Base-by-base conservation (phyloP, 768 basidiomycete genomes). In the Termitomyces sp. region DNA sequence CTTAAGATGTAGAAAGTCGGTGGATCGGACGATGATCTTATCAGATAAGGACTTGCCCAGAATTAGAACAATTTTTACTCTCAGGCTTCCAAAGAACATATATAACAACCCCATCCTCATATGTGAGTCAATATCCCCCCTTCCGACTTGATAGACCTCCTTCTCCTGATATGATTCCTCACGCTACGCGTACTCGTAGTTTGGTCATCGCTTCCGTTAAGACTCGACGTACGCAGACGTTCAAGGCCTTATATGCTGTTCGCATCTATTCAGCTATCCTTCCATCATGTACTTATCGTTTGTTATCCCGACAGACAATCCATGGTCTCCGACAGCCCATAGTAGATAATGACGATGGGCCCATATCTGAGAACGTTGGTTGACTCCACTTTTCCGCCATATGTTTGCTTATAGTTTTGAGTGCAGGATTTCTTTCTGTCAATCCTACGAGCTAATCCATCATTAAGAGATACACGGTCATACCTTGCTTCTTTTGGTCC, bases 351-450 rank as follows among this genome's bases (percentile, higher is more conserved):
- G 76, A 80, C 25, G 77, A 78, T 16, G 40, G 63, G 10, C 71
- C 73, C 2, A 66, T 75, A 5, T 70, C 82, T 27, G 81, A 83
- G 49, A 81, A 83, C 66, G 85, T 83, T 61, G 12, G 63, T 76
- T 20, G 48, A 42, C n/a, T 56, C 60, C 36, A 50, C 31, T 32
- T 46, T 56, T 47, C 35, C 50, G 50, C 45, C 20, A 16, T 54
- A 46, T 53, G 52, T 44, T 48, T 35, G 59, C 56, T 62, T 52
- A 52, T 54, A 47, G n/a, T 29, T 3, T 36, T 23, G 20, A 7
- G 29, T 56, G 15, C 68, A 98, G 94, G 97, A 98, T 68, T 95
- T 99, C 65, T 94, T 99, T 65, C 74, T 98, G 53, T 97, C 95
- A 31, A 90, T 99, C 63, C 78, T 99, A 49, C 87, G 89, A 51